Conservation (phyloP, 768 basidiomycete species). For the Mycena vitilis region DNA sequence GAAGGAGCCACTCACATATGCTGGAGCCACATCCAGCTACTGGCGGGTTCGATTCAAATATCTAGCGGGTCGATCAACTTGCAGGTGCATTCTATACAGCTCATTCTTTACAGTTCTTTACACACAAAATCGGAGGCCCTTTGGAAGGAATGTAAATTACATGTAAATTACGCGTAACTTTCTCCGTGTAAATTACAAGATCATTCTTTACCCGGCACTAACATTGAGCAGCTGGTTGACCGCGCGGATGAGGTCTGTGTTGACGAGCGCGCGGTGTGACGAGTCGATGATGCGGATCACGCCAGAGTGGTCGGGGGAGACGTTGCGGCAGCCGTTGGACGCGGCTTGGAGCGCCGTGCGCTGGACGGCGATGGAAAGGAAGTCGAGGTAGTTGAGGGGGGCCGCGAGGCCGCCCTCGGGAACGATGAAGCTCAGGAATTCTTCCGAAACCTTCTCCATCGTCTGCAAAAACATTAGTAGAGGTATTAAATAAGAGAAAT, state of each 20-base stretch:
- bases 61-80: no score
- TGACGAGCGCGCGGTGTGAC: slow-evolving; percentile 88
- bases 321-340: slow-evolving; percentile 95
- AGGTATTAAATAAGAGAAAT: no score
- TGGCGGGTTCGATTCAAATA: no score
- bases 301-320: slow-evolving; percentile 89
- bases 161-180: no score
- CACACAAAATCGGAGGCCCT: no score
- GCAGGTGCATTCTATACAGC: no score
- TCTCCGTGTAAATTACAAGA: no score
- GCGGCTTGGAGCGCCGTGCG: slow-evolving; percentile 96
- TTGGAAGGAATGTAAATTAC: no score
- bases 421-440: slow-evolving; percentile 95
- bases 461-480: slow-evolving; percentile 65
- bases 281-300: slow-evolving; percentile 95
- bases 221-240: slow-evolving; percentile 88
- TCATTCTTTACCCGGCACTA: no score
- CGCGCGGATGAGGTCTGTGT: slow-evolving; percentile 81
- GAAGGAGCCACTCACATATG: no score
- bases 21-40: no score
- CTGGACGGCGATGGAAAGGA: slow-evolving; percentile 98
- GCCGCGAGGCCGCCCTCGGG: slow-evolving; percentile 95
- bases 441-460: slow-evolving; percentile 97
- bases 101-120: no score
- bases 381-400: slow-evolving; percentile 95